phyloP scores from a whole-genome alignment of 805 yeast genomes.

The Jamesozyma spencerorum region DNA sequence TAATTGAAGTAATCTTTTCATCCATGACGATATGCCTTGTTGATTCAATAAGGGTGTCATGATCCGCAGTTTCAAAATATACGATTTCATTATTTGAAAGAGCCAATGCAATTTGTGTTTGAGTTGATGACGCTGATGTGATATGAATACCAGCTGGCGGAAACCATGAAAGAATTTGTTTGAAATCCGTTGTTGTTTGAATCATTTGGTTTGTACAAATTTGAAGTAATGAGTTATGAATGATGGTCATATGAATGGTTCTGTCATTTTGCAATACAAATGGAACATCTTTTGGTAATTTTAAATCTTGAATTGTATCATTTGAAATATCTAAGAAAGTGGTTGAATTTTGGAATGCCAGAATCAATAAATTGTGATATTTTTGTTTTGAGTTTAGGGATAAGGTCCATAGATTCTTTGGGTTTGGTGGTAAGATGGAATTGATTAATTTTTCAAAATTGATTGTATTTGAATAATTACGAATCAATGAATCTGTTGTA shows the following conservation, averaged over 20 bases:
- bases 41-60: slow-evolving; percentile 48
- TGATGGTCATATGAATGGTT: slow-evolving; percentile 60
- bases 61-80: slow-evolving; percentile 57
- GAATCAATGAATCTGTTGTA: slow-evolving; percentile 29
- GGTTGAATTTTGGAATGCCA: slow-evolving; percentile 17
- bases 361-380: slow-evolving; percentile 19
- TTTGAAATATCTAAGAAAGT: slow-evolving; percentile 18
- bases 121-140: slow-evolving; percentile 49
- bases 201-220: slow-evolving; percentile 62
- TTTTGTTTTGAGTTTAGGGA: slow-evolving; percentile 30
- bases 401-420: slow-evolving; percentile 59
- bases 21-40: slow-evolving; percentile 49
- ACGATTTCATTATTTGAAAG: slow-evolving; percentile 66
- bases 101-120: slow-evolving; percentile 59
- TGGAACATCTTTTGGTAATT: slow-evolving; percentile 56
- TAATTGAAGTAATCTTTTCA: slow-evolving; percentile 44
- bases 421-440: slow-evolving; percentile 62
- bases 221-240: slow-evolving; percentile 55
- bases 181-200: slow-evolving; percentile 30
- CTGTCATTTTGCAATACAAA: slow-evolving; percentile 48
- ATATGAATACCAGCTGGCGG: slow-evolving; percentile 73
- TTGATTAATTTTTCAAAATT: slow-evolving; percentile 55
- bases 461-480: slow-evolving; percentile 47
- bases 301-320: slow-evolving; percentile 62
- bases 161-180: slow-evolving; percentile 54